Base-by-base conservation (phyloP, 2,329 filamentous ascomycete genomes). In the Torrubiella hemipterigena region DNA sequence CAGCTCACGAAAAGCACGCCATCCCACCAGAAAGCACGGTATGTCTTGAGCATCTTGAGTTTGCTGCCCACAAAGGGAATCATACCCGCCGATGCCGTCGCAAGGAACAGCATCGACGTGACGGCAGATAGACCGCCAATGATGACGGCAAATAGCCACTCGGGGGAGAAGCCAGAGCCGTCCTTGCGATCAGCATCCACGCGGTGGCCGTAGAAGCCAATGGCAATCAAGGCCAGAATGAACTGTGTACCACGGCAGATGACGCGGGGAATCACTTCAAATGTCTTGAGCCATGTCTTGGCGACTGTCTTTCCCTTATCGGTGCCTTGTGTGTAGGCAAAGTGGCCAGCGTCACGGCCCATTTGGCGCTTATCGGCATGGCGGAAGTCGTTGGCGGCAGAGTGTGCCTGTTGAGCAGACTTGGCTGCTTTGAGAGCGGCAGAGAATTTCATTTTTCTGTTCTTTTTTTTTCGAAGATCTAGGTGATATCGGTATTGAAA, bases 161-260 rank as follows among this genome's bases (percentile, higher is more conserved):
- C 70, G 1, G 66, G 51, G 0, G 57, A 51, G 45, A 72, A 63
- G 9, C 58, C 48, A n/a, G 46, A 39, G 31, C 49, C 50, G 22
- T 39, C 42, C 14, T 46, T 43, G 30, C 42, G 44, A 15, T 69
- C 67, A 6, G 51, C 45, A 36, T 63, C 50, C n/a, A 81, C 62
- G 35, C 77, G 73, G 36, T 64, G 57, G 11, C 70, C 77, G 44
- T 83, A 87, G 34, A 86, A 67, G 16, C 75, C 81, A 33, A 73
- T 66, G 31, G 81, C 73, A 25, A 77, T 68, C 35, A 86, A 56
- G 27, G 71, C 81, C 44, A 83, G 65, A 46, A 82, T 56, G 47
- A 86, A 71, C 48, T 87, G 81, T 19, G 81, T 52, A 45, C 75
- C 63, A 38, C 81, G 78, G 12, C 77, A 58, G 36, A 67, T 40